phyloP scores from a whole-genome alignment of 129 eudicot genomes.

The Kitagawia praeruptora region DNA sequence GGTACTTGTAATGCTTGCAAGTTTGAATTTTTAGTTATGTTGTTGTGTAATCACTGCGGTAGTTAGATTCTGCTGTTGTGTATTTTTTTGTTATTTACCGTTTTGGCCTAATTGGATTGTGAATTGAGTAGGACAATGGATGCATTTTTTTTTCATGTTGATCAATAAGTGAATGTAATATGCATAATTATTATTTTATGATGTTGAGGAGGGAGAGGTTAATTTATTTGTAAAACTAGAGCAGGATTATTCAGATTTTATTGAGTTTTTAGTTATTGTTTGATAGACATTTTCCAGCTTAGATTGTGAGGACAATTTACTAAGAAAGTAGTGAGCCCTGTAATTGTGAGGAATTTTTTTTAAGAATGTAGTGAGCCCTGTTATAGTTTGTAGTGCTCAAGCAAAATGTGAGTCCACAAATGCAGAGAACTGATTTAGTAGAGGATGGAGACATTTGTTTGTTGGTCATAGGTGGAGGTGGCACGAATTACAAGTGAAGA shows the following conservation, averaged over 20 bases:
- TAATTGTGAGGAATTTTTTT: no score
- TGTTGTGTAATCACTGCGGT: not conserved
- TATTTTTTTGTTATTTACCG: not conserved
- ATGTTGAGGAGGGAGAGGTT: not conserved
- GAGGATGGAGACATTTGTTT: not conserved
- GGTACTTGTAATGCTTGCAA: conserved; percentile 29
- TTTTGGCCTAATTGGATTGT: not conserved
- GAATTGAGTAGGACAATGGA: not conserved
- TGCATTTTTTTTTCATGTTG: not conserved
- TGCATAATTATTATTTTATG: not conserved
- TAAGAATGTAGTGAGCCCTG: not conserved
- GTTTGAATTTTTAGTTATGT: not conserved
- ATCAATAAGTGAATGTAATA: no score
- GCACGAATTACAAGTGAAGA: not conserved
- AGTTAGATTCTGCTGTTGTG: not conserved
- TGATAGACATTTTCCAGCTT: not conserved
- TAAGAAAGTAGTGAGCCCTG: no score
- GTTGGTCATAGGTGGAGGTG: not conserved
- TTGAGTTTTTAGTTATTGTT: not conserved
- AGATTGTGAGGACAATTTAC: not conserved
- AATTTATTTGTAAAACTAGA: not conserved
- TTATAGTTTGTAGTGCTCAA: not conserved
- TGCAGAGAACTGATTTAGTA: not conserved
- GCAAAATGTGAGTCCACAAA: not conserved
- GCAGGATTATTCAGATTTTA: not conserved